Percentiles rank a stretch among this genome's conserved stretches.
Conservation (phyloP, 2,329 filamentous ascomycete genomes). For the Fusarium sp. region DNA sequence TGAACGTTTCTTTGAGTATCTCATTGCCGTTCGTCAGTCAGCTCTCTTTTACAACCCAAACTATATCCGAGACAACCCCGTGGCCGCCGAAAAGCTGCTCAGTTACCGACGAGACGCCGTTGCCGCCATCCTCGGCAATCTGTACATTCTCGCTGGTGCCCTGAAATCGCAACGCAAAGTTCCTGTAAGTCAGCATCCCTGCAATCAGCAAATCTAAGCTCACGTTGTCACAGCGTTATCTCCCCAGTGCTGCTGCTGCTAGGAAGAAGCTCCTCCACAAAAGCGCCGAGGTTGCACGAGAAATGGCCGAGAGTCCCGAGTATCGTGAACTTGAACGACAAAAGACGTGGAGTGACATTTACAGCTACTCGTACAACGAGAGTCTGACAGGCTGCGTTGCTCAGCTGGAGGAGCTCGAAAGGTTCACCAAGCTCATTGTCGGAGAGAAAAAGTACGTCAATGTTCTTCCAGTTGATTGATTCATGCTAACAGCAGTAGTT, state of each 20-base stretch:
- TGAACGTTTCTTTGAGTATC: slow-evolving; percentile 66
- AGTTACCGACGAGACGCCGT: slow-evolving; percentile 63
- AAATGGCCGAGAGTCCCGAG: slow-evolving; percentile 39
- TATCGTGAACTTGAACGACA: slow-evolving; percentile 44
- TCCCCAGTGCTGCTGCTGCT: slow-evolving; percentile 63
- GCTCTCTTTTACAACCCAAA: slow-evolving; percentile 64
- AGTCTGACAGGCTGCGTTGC: slow-evolving; percentile 62
- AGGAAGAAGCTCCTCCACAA: slow-evolving; percentile 60
- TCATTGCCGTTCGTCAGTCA: slow-evolving; percentile 65
- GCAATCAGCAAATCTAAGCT: not conserved
- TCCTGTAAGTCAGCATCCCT: slow-evolving; percentile 49
- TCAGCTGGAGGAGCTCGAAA: slow-evolving; percentile 62
- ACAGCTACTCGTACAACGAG: slow-evolving; percentile 63
- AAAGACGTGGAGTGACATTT: slow-evolving; percentile 64
- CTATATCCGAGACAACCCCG: slow-evolving; percentile 58
- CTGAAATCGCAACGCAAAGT: slow-evolving; percentile 59
- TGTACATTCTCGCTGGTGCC: slow-evolving; percentile 65
- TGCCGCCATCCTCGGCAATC: slow-evolving; percentile 63
- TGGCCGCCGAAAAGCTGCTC: slow-evolving; percentile 59
- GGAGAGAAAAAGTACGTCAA: slow-evolving; percentile 58
- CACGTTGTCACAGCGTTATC: slow-evolving; percentile 53
- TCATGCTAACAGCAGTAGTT: slow-evolving; percentile 41
- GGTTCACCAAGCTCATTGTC: slow-evolving; percentile 64
- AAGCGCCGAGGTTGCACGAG: slow-evolving; percentile 57
- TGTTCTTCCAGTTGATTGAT: not conserved